Percentiles rank a stretch among this genome's conserved stretches.
phyloP scores from a whole-genome alignment of 306 rosid genomes.

The Lathyrus oleraceus region DNA sequence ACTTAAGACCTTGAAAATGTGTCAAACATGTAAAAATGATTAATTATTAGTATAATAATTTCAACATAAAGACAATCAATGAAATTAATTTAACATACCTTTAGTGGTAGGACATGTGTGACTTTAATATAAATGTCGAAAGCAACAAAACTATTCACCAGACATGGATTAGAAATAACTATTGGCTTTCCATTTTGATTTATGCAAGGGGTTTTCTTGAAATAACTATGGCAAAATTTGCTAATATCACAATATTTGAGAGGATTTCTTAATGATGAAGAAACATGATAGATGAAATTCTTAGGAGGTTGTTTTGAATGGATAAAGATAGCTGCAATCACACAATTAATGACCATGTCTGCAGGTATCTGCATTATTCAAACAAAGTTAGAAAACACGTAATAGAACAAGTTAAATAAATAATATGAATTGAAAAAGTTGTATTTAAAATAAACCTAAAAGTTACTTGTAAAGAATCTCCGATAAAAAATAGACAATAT shows the following conservation, averaged over 20 bases:
- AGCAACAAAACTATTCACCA: slow-evolving; percentile 19
- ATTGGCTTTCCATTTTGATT: slow-evolving; percentile 36
- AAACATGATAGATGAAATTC: slow-evolving; percentile 44
- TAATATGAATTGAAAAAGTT: too few species aligned
- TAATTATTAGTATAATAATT: not conserved
- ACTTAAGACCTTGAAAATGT: slow-evolving; percentile 33
- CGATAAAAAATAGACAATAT: too few species aligned
- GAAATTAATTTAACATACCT: slow-evolving; percentile 33
- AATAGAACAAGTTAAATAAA: too few species aligned
- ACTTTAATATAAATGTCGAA: slow-evolving; percentile 31
- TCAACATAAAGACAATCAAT: not conserved
- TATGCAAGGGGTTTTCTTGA: slow-evolving; percentile 20
- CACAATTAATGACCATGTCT: slow-evolving; percentile 51
- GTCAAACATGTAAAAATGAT: not conserved
- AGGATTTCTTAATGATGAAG: slow-evolving; percentile 46
- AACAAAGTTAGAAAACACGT: too few species aligned
- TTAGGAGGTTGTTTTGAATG: slow-evolving; percentile 24
- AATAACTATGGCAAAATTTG: slow-evolving; percentile 1
- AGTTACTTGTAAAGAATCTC: too few species aligned
- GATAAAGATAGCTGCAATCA: slow-evolving; percentile 38
- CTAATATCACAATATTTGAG: not conserved
- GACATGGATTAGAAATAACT: not conserved
- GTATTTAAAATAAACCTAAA: too few species aligned
- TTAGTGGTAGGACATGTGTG: slow-evolving; percentile 36
- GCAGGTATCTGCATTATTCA: slow-evolving; percentile 48